A percentile compares a stretch with the other conserved stretches of the same genome.
Evolutionary conservation across 2,329 filamentous ascomycete species (phyloP).

Genomic region (Fusarium setosum): DNA sequence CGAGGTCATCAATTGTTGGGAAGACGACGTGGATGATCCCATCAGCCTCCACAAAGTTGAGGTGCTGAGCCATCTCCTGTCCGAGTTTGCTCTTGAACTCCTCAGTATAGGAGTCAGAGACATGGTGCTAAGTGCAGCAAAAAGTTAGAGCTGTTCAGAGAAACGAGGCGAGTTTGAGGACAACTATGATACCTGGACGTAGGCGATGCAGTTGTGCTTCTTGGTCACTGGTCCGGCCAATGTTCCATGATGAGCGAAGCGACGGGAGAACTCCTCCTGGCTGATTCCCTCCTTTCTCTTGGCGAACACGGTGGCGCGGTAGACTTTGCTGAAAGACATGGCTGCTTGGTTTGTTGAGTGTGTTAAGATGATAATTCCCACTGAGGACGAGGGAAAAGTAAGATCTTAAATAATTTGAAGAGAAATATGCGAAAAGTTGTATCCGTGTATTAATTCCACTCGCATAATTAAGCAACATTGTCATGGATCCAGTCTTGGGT

Average conservation of each 20-base stretch:
- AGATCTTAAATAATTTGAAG: too few relatives aligned
- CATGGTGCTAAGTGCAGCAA: background rate
- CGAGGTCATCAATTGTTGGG: background rate
- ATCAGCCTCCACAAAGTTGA: background rate
- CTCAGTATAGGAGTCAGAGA: background rate
- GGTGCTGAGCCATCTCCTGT: accelerated
- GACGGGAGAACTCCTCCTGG: background rate
- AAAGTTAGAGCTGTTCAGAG: background rate
- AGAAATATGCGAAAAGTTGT: too few relatives aligned
- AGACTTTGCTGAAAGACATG: background rate
- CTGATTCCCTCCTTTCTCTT: background rate
- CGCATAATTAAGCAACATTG: too few relatives aligned
- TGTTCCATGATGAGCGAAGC: background rate
- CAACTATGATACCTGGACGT: background rate
- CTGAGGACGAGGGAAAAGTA: too few relatives aligned
- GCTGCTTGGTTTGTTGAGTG: too few relatives aligned
- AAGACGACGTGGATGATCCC: background rate
- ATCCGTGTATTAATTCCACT: too few relatives aligned
- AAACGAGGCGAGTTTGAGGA: background rate
- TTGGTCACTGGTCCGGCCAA: background rate
- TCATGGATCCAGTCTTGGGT: too few relatives aligned
- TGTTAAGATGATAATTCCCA: too few relatives aligned
- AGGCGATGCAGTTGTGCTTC: background rate
- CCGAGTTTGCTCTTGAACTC: background rate
- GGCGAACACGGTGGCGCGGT: background rate